Base-by-base conservation (phyloP, 495 filamentous ascomycete genomes). In the Cairneyella variabilis region DNA sequence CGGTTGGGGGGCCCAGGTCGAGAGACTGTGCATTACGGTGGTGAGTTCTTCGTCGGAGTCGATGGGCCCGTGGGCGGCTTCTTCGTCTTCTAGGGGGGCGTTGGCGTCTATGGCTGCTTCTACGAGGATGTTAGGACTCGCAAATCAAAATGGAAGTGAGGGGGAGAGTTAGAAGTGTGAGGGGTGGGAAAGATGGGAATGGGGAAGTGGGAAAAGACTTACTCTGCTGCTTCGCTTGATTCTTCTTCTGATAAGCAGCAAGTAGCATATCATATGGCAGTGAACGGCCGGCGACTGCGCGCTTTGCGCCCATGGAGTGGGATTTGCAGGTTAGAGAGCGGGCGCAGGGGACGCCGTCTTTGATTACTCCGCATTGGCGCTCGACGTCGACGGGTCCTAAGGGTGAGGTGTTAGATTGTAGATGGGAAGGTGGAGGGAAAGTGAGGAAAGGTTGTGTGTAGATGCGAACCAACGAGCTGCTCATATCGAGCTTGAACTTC, bases 161-260 rank as follows among this genome's bases (percentile, higher is more conserved):
- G n/a, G n/a, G n/a, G n/a, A n/a, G n/a, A n/a, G n/a, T n/a, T n/a
- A n/a, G n/a, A n/a, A n/a, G n/a, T n/a, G n/a, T 12, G 14, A 2
- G n/a, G n/a, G 41, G 41, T 45, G 21, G 27, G 23, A 21, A 23
- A 42, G 28, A 42, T 40, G 10, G 7, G 22, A 38, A 26, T n/a
- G 21, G 11, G 48, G 27, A 23, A 41, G 36, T 22, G 22, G 38
- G 34, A 38, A 48, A 45, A 47, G 22, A 46, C 79, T 58, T 78
- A 91, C 88, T 95, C 66, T 97, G 92, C 72, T 93, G 88, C 61
- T 95, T 92, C 11, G 93, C 93, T 70, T 97, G 93, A 66, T 97
- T 98, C 76, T 95, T 96, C 77, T 97, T 97, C 73, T 98, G 93
- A 68, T 98, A 97, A 16, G 89, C 87, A 25, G 88, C 83, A 20